phyloP scores from a whole-genome alignment of 2,329 filamentous ascomycete genomes.

The Hawksworthiomyces lignivorus region DNA sequence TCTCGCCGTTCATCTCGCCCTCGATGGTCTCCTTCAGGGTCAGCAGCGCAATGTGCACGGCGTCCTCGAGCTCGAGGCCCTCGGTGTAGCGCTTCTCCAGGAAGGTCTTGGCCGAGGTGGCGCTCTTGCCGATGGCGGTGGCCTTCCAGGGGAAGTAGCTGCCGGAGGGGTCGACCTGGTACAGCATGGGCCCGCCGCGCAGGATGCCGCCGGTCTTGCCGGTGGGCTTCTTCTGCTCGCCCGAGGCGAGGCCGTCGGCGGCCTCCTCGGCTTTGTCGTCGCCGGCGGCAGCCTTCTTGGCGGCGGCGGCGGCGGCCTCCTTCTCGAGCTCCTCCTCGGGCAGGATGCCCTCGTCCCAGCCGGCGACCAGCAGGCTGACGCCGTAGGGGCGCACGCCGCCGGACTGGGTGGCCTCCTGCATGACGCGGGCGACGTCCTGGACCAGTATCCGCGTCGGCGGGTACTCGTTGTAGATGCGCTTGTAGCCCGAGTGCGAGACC shows the following conservation, averaged over 20 bases:
- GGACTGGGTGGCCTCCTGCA: constrained; percentile 98
- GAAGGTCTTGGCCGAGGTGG: constrained; percentile 97
- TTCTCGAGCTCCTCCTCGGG: constrained; percentile 65
- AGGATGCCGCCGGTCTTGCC: constrained; percentile 92
- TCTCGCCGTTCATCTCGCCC: constrained; percentile 98
- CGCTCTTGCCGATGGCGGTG: constrained; percentile 97
- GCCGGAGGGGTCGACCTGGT: constrained; percentile 97
- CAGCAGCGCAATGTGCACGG: constrained; percentile 93
- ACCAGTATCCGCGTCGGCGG: constrained; percentile 99
- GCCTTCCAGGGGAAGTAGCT: constrained; percentile 99
- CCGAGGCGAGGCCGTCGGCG: constrained; percentile 20
- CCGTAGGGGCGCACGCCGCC: constrained; percentile 96
- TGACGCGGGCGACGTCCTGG: constrained; percentile 93
- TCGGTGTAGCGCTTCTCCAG: constrained; percentile 98
- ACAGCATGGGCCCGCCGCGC: constrained; percentile 94
- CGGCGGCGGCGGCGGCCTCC: constrained; percentile 38
- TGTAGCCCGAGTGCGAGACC: constrained; percentile 96
- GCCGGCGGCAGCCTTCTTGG: constrained; percentile 34
- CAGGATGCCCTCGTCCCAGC: constrained; percentile 95
- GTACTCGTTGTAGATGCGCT: constrained; percentile 99
- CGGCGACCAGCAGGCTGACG: constrained; percentile 88
- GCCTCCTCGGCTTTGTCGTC: constrained; percentile 28
- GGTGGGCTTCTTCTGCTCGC: constrained; percentile 63
- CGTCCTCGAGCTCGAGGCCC: constrained; percentile 92
- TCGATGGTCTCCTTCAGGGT: constrained; percentile 99